Base-by-base conservation (phyloP, 805 yeast species). In the Cyberlindnera mrakii region DNA sequence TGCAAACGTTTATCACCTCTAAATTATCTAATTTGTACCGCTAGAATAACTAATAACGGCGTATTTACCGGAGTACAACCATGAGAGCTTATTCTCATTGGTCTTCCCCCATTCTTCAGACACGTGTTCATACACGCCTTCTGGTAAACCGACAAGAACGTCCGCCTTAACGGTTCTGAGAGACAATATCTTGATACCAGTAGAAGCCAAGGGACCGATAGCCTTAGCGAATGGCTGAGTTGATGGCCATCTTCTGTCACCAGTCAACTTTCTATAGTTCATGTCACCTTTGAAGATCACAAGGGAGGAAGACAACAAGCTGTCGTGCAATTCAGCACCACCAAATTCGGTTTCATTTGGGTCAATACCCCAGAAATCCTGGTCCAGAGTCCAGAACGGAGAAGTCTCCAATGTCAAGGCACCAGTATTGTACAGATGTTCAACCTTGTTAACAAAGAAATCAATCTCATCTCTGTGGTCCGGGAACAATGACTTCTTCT, bases 101-200 rank as follows among this genome's bases (percentile, higher is more conserved):
- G 85, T 81, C 57, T 65, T 66, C 32, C 64, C 53, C 85, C 86
- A 90, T 35, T 66, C 64, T 44, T 72, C 63, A 36, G 77, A 71
- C 49, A 91, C 71, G 57, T 78, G 71, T 53, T 82, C 89, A 51
- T 85, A 85, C 34, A 77, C 66, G 3, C 96, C 96, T 33, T 70
- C 72, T 4, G 74, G 71, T 49, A 93, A 74, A 1, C 95, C 98
- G 33, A 86, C 96, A 42, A 85, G 81, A 6, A 90, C 98, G 60
- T 93, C 99, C 1, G 98, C 97, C 66, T 93, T 93, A 63, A 96
- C 83, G 3, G 98, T 93, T 69, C 99, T 80, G 54, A 93, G 72
- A 30, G 95, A 77, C 45, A 88, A 68, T 23, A 87, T 53, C 14
- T 79, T 80, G 42, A 93, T 67, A 8, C 81, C 81, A 27, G 80